Evolutionary conservation across 2,329 filamentous ascomycete genomes (phyloP).

Genomic region (Trichoderma sp.): DNA sequence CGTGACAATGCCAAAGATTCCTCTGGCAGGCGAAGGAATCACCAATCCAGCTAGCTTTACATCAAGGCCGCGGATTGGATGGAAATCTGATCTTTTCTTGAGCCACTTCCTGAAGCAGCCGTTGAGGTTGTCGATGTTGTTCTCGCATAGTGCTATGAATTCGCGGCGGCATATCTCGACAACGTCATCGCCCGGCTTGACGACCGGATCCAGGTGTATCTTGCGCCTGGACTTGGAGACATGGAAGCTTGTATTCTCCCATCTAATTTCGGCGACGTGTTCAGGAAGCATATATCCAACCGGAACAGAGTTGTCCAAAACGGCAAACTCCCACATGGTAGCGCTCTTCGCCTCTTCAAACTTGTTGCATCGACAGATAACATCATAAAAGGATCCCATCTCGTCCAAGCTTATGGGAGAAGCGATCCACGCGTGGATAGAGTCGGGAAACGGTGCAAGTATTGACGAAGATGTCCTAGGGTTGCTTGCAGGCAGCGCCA

Average conservation of each 20-base stretch:
- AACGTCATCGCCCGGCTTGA: conserved; percentile 19
- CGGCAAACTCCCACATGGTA: conserved; percentile 27
- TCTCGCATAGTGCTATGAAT: conserved; percentile 29
- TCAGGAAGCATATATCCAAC: conserved; percentile 30
- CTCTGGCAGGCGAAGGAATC: conserved; percentile 35
- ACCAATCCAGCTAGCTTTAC: conserved; percentile 25
- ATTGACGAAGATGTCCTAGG: not conserved
- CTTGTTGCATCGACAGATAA: conserved; percentile 30
- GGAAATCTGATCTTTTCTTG: conserved; percentile 24
- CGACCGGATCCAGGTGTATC: conserved; percentile 26
- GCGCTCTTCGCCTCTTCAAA: conserved; percentile 24
- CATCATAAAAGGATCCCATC: conserved; percentile 24
- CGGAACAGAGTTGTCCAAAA: conserved; percentile 25
- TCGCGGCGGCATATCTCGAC: conserved; percentile 24
- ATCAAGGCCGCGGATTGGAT: conserved; percentile 31
- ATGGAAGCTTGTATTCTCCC: conserved; percentile 25
- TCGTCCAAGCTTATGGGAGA: not conserved
- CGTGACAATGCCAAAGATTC: conserved; percentile 38
- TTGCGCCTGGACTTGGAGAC: conserved; percentile 20
- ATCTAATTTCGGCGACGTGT: conserved; percentile 25
- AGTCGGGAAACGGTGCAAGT: not conserved
- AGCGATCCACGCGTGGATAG: conserved; percentile 19
- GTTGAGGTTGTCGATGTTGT: conserved; percentile 29
- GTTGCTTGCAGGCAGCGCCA: not conserved
- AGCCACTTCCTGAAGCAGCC: conserved; percentile 32